Base-by-base conservation (phyloP, 352 stramenopile genomes). In the Phytophthora citricola region DNA sequence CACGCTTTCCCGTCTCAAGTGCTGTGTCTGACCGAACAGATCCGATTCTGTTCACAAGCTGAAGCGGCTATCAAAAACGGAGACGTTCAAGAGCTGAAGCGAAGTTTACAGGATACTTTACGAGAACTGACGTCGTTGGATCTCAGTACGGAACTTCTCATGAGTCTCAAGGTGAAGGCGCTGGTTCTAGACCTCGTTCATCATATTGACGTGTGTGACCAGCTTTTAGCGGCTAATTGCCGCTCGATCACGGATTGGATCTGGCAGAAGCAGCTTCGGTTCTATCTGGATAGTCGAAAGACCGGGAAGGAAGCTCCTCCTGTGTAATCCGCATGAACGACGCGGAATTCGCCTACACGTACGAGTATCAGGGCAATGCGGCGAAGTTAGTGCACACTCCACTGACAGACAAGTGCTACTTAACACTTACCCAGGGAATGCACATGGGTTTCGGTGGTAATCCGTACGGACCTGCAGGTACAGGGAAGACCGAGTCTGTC, bases 161-260 rank as follows among this genome's bases (percentile, higher is more conserved):
- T 96, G 79, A 93, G 90, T 59, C 79, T 98, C 40, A 99, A 99
- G 55, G 85, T 97, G 12, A 99, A 98, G 67, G 90, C 88, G 4
- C 83, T 99, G 5, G 91, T 99, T 39, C 71, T 99, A 7, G 96
- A 99, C 47, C 73, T 98, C 3, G 90, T 99, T n/a, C 96, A 99
- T 43, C 90, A 98, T 58, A 96, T 98, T 34, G 95, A 98, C 58
- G 90, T 99, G 0, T 95, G 96, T 41, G 91, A 98, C 40, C 91
- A 98, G 46, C 65, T 98, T 1, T 52, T 90, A 2, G 51, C 34
- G 3, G 83, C 69, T 1, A 87, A 85, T 63, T 92, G 87, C 40
- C 71, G 76, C 11, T 83, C 92, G 4, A 58, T 72, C 9, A 83
- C 12, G 9, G 79, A 86, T 46, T 98, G 94, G 94, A 81, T 86